Conservation (phyloP, 192 early-diverging fungal species). For the Kappamyces sp. region DNA sequence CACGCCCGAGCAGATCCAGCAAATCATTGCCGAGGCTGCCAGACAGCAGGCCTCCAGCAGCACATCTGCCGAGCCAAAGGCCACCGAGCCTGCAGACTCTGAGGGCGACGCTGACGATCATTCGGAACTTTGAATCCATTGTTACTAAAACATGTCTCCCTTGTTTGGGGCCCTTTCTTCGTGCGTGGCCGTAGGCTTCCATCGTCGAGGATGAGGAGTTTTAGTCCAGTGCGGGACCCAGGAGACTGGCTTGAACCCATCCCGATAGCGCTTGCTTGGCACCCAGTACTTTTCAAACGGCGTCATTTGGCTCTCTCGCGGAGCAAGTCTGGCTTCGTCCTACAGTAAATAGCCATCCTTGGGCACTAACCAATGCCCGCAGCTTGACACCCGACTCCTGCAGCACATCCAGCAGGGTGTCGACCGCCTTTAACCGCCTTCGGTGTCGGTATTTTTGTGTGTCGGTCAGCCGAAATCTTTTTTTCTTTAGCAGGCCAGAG, state of each 20-base stretch:
- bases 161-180: slow-evolving; percentile 20
- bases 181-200: slow-evolving; percentile 33
- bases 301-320: slow-evolving; percentile 39
- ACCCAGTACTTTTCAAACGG: slow-evolving; percentile 52
- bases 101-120: background rate
- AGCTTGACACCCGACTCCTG: slow-evolving; percentile 39
- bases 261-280: slow-evolving; percentile 42
- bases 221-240: slow-evolving; percentile 55
- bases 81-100: no score
- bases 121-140: slow-evolving; percentile 22
- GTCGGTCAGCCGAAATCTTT: slow-evolving; percentile 38
- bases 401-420: slow-evolving; percentile 38
- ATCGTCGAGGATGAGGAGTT: slow-evolving; percentile 32
- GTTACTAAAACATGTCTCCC: slow-evolving; percentile 42
- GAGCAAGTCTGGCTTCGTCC: slow-evolving; percentile 33
- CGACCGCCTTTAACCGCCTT: slow-evolving; percentile 39
- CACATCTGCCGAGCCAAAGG: no score
- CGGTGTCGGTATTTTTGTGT: slow-evolving; percentile 48
- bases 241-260: slow-evolving; percentile 48
- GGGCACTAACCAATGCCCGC: slow-evolving; percentile 35
- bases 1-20: no score
- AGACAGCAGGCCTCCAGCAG: no score
- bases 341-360: background rate
- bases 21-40: no score
- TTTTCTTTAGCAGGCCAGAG: slow-evolving; percentile 28